These are phyloP conservation scores for Fragilariopsis cylindrus DNA, from an alignment of 108 stramenopile species.

Conservation along the genomic window DNA sequence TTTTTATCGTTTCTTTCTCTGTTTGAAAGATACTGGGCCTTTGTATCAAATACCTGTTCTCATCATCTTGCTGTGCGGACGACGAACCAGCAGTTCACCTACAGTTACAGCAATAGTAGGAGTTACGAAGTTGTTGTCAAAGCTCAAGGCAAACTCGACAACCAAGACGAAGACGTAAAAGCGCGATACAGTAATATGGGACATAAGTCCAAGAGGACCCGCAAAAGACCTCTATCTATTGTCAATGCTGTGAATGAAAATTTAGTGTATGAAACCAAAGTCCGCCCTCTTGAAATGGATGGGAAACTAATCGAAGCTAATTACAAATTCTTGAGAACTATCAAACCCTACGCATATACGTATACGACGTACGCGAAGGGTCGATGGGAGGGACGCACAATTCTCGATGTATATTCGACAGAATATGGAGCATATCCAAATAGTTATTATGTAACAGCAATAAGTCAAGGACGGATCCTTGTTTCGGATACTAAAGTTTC, in stretches of 20 bases:
- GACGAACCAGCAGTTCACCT: too few species aligned
- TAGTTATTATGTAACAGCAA: slow-evolving; percentile 71
- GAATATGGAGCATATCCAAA: slow-evolving; percentile 83
- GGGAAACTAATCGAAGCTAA: slow-evolving; percentile 16
- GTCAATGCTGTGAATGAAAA: slow-evolving; percentile 24
- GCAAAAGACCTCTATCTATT: slow-evolving; percentile 46
- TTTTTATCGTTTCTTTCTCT: too few species aligned
- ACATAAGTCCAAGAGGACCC: slow-evolving; percentile 48
- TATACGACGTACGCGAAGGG: slow-evolving; percentile 79
- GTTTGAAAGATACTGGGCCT: too few species aligned
- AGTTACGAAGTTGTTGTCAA: too few species aligned
- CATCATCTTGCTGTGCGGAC: too few species aligned
- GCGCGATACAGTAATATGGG: slow-evolving; percentile 22
- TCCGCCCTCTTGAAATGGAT: slow-evolving; percentile 26
- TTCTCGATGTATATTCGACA: slow-evolving; percentile 67
- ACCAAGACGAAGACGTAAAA: too few species aligned
- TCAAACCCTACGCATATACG: slow-evolving; percentile 75
- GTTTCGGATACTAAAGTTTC: slow-evolving; percentile 61
- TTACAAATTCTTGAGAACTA: slow-evolving; percentile 35
- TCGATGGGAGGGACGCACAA: slow-evolving; percentile 72
- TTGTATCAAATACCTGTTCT: too few species aligned
- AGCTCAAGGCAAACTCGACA: too few species aligned
- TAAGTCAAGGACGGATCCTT: slow-evolving; percentile 70
- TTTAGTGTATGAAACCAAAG: slow-evolving; percentile 18
- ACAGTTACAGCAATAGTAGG: too few species aligned